Evolutionary conservation across 2,329 filamentous ascomycete species (phyloP), one percentile per base, ranked within the genome.

Genomic region (Colletotrichum sp.): DNA sequence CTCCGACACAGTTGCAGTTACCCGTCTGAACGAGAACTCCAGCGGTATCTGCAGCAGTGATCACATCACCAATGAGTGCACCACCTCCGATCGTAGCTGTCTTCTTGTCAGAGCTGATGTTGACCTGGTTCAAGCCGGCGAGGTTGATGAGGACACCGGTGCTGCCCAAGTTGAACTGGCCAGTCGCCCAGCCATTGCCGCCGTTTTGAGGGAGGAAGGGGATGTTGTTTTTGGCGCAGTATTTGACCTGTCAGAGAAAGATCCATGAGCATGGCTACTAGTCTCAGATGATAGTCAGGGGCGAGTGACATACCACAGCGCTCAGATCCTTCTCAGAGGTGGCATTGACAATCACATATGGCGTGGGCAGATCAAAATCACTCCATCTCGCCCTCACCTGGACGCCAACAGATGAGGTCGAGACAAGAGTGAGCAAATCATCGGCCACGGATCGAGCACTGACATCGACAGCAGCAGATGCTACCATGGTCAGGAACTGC

Each of bases 1-100:
- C 65, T 58, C 78, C 79, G 9, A 82, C 80, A 34, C 80, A 81
- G 65, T 81, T 80, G 66, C 80, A 82, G 48, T 79, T 81, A 26
- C 80, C 78, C 9, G 77, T 80, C 48, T 69, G 73, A 15, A 76
- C 61, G 28, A 76, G 48, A 1, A 74, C 67, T 6, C 76, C 76
- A 4, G 71, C 76, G n/a, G 70, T 15, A 21, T 75, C 60, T 3
- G 73, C 73, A 15, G 69, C 70, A n/a, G 66, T 18, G 15, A 73
- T 64, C 15, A 67, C 66, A 7, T 78, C 72, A 34, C 32, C 32
- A 48, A 78, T 73, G 61, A 76, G 72, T 3, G 73, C 62, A 15
- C 77, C 77, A 18, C 77, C 77, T 18, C 77, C 77, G 12, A 78
- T 76, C n/a, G 71, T 68, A 7, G 77, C 77, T 3, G 65, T 26